phyloP scores from a whole-genome alignment of 306 rosid species.

The Trichosanthes truncata region DNA sequence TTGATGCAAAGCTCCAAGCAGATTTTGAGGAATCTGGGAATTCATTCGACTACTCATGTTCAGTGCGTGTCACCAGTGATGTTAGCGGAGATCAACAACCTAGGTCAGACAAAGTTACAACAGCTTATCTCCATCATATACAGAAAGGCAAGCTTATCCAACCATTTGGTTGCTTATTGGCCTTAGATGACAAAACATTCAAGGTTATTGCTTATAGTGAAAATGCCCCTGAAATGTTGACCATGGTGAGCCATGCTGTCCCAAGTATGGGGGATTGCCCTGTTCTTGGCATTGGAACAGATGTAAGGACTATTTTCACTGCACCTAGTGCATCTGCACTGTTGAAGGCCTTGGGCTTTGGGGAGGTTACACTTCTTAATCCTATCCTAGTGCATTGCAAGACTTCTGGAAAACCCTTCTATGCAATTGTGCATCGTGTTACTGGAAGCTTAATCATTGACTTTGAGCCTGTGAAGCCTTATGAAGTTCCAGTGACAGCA shows the following conservation, averaged over 20 bases:
- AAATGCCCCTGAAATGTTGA: conserved; percentile 89
- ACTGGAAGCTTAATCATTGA: conserved; percentile 80
- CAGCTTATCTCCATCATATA: conserved; percentile 79
- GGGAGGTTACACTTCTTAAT: conserved; percentile 82
- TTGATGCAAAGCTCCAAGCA: conserved; percentile 88
- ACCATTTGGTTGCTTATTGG: conserved; percentile 88
- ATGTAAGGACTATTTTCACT: conserved; percentile 63
- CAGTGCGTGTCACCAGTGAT: conserved; percentile 43
- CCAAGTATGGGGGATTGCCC: conserved; percentile 90
- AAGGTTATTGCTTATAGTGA: conserved; percentile 89
- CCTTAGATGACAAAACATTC: conserved; percentile 80
- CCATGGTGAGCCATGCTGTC: conserved; percentile 86
- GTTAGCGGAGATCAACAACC: conserved; percentile 43
- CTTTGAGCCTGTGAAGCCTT: conserved; percentile 91
- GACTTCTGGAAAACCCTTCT: conserved; percentile 92
- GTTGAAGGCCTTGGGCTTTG: conserved; percentile 81
- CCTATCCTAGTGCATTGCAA: conserved; percentile 95
- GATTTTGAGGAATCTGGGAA: conserved; percentile 74
- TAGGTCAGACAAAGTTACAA: conserved; percentile 63
- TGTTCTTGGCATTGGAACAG: conserved; percentile 84
- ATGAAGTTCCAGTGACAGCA: conserved; percentile 84
- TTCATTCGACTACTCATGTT: conserved; percentile 85
- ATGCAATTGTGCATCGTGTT: conserved; percentile 78
- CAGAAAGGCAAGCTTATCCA: conserved; percentile 88
- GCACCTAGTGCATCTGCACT: conserved; percentile 76